Evolutionary conservation across 2,329 filamentous ascomycete species (phyloP), one percentile per base, ranked within the genome.

Genomic region (Fusarium fracticaudum): DNA sequence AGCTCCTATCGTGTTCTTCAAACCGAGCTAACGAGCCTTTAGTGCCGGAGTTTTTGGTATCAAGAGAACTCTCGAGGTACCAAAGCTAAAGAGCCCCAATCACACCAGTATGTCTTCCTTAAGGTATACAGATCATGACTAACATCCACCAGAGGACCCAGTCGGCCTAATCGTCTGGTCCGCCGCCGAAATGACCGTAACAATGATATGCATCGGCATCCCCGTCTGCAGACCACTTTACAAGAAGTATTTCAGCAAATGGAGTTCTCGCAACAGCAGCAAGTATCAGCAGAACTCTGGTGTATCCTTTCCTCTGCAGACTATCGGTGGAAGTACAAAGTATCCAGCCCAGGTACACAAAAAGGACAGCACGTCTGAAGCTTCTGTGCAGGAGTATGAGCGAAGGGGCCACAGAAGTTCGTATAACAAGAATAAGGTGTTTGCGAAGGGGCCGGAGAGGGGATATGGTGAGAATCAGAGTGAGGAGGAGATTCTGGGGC

Each of bases 161-260:
- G 81, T 83, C 5, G 76, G 75, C 1, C 76, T 83, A 22, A 81
- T 83, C 8, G 76, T 81, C 13, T 85, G 84, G 84, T 80, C 81
- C 0, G 82, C 81, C 1, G 82, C 82, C 33, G 84, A 85, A 51
- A 79, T 83, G 14, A 76, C 82, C 6, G 81, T 83, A 6, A 81
- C 82, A 14, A 81, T 85, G 78, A 76, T 85, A 24, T 84, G 83
- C 74, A 81, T 84, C 29, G 81, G 81, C 10, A 83, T 85, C 8
- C 82, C 84, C 2, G 81, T 84, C 8, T 80, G 84, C 13, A 78
- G 82, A 1, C 84, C 83, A 1, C 73, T 85, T 0, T 85, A 84
- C 67, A 79, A 77, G 43, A 57, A 60, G 10, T 77, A 65, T 11
- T 64, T 78, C 18, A 64, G 63, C 2, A 76, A 74, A 22, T 76